A percentile compares a stretch with the other conserved stretches of the same genome.
phyloP scores from a whole-genome alignment of 352 stramenopile species.

The Phytopythium vexans region DNA sequence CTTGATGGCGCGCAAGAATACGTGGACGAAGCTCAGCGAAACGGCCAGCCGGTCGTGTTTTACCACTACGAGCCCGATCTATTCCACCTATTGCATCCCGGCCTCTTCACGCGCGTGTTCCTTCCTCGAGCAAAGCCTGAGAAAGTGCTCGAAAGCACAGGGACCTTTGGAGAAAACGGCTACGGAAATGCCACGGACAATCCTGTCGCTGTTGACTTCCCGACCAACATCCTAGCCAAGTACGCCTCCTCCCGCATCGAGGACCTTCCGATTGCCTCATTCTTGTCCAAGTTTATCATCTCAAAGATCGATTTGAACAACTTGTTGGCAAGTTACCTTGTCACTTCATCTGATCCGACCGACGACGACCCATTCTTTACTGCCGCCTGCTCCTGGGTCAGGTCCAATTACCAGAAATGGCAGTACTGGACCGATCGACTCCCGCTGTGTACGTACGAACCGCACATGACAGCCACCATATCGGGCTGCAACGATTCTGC shows the following conservation, averaged over 20 bases:
- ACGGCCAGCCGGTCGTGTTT: conserved; percentile 32
- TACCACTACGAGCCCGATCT: conserved; percentile 51
- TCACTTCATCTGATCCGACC: conserved; percentile 1
- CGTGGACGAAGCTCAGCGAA: conserved; percentile 19
- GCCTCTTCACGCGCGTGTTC: conserved; percentile 35
- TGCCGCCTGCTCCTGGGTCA: conserved; percentile 37
- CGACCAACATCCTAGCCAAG: conserved; percentile 26
- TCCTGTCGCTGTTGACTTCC: conserved; percentile 37
- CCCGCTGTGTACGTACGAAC: conserved; percentile 16
- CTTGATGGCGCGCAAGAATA: conserved; percentile 32
- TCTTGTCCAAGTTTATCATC: conserved; percentile 32
- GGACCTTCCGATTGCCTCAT: conserved; percentile 9
- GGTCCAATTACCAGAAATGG: conserved; percentile 33
- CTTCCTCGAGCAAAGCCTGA: conserved; percentile 28
- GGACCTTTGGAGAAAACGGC: conserved; percentile 40
- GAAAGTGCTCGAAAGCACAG: conserved; percentile 22
- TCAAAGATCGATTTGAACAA: conserved; percentile 33
- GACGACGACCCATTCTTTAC: conserved; percentile 30
- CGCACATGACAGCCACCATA: conserved; percentile 29
- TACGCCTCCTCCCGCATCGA: conserved; percentile 16
- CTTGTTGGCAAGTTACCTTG: conserved; percentile 23
- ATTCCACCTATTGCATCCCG: conserved; percentile 30
- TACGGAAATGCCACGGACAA: conserved; percentile 45
- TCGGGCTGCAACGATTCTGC: conserved; percentile 17
- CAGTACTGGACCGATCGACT: conserved; percentile 24